Evolutionary conservation across 2,329 filamentous ascomycete species (phyloP), one percentile per base, ranked within the genome.

Genomic region (Apiospora hydei): DNA sequence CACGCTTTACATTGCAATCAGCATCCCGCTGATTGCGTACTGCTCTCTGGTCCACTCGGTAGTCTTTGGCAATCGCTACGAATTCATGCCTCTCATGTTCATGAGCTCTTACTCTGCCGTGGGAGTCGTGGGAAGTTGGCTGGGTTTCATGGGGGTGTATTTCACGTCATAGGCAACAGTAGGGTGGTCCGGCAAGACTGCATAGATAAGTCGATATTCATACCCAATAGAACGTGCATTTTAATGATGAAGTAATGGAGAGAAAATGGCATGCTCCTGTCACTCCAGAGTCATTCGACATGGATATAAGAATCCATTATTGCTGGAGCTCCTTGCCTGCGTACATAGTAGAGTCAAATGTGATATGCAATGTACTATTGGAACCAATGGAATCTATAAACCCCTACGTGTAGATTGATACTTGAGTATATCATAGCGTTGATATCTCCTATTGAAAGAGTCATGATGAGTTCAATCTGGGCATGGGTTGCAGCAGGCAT

Each of bases 11-110:
- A 96, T 98, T 77, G 92, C 93, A 0, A 85, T 98, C 72, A 94
- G 95, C 78, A 95, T 98, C 73, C 96, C 96, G 13, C 84, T 98
- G 74, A 94, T 98, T 71, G 83, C 92, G 2, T 99, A 99, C 83
- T 95, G 94, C 81, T 97, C 95, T 14, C 82, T 98, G 69, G 75
- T 96, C 10, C 96, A 99, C 81, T 88, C 90, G 67, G 81, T 96
- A n/a, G 84, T 97, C 5, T 98, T 98, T 84, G 95, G 95, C 0
- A 88, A 90, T 78, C 89, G 86, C 74, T 94, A 93, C 77, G 94
- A 98, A 83, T 99, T 98, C 82, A 83, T 99, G 71, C 96, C 96
- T 38, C 85, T 98, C 77, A 98, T 99, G 96, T 96, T 98, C 80
- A 98, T 92, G 76, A 98, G 96, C 85, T 93, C 94, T 16, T 99